Base-by-base conservation (phyloP, 1,284 basidiomycete genomes). In the Boletus mariae region DNA sequence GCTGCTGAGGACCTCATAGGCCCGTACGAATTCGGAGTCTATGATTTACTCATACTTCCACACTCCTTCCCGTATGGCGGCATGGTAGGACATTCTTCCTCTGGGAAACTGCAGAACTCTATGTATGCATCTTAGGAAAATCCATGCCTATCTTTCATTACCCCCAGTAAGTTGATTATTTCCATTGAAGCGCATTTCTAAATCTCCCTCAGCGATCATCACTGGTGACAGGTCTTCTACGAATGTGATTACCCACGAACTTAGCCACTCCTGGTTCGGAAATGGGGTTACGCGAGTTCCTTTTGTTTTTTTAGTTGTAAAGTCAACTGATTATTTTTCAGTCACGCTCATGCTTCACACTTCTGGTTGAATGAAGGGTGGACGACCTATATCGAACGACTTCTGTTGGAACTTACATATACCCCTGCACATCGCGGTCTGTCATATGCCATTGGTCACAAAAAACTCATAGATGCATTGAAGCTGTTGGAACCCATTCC, bases 281-380 rank as follows among this genome's bases (percentile, higher is more conserved):
- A 94, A 94, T 64, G 87, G 90, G 23, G 84, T 94, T 50, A 89
- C 87, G 85, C 87, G 64, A 49, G 83, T 20, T 75, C 1, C 28
- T 7, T 40, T 7, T 47, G 5, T 31, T 20, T 23, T 17, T 29
- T 15, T 29, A 12, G 15, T 43, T 29, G 28, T 31, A 3, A 20
- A 23, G 9, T 32, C 17, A 61, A 61, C 58, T 64, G 64, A 53
- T 61, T 52, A 12, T 69, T 62, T n/a, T 37, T 12, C 57, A 88
- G 85, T 0, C 84, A 87, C 56, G 82, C 84, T 0, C 73, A 90
- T 57, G 82, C 85, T 2, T 80, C 81, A 2, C 88, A 92, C 68
- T 96, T 95, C 74, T 96, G 93, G 92, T 79, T 96, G 47, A 96
- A 95, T 67, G 93, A 95, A 72, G 85, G 94, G 31, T 98, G 92